Evolutionary conservation across 2,329 filamentous ascomycete genomes (phyloP).

Genomic region (Myriangium duriaei): DNA sequence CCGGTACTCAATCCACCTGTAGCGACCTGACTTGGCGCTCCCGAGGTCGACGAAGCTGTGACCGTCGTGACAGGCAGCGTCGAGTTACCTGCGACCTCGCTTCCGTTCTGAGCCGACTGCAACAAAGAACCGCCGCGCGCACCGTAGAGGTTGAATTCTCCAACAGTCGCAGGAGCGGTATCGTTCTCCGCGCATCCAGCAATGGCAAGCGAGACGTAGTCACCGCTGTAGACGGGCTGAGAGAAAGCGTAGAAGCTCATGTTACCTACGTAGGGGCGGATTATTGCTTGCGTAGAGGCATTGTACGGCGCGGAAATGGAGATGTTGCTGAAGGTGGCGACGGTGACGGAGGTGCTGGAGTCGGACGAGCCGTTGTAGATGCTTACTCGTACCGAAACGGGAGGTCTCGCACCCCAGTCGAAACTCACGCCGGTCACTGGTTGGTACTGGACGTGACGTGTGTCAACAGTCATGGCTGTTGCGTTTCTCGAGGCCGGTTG

Average conservation of each 20-base stretch:
- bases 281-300: slow-evolving; percentile 21
- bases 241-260: slow-evolving; percentile 33
- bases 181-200: slow-evolving; percentile 31
- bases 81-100: background rate
- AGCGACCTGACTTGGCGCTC: slow-evolving; percentile 2
- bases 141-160: slow-evolving; percentile 29
- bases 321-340: slow-evolving; percentile 20
- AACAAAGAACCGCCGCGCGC: slow-evolving; percentile 1
- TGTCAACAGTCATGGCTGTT: slow-evolving; percentile 45
- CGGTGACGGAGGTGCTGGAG: slow-evolving; percentile 16
- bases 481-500: slow-evolving; percentile 43
- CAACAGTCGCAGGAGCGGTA: slow-evolving; percentile 37
- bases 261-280: slow-evolving; percentile 31
- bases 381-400: slow-evolving; percentile 39
- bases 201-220: slow-evolving; percentile 36
- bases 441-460: slow-evolving; percentile 25
- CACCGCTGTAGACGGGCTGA: slow-evolving; percentile 29
- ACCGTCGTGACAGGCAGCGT: background rate
- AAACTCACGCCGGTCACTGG: slow-evolving; percentile 41
- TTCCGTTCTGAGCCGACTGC: slow-evolving; percentile 2
- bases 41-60: background rate
- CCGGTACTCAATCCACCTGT: background rate
- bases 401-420: slow-evolving; percentile 48
- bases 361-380: slow-evolving; percentile 39
- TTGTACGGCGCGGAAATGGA: slow-evolving; percentile 31